Evolutionary conservation across 306 rosid genomes (phyloP).

Genomic region (Neltuma alba): DNA sequence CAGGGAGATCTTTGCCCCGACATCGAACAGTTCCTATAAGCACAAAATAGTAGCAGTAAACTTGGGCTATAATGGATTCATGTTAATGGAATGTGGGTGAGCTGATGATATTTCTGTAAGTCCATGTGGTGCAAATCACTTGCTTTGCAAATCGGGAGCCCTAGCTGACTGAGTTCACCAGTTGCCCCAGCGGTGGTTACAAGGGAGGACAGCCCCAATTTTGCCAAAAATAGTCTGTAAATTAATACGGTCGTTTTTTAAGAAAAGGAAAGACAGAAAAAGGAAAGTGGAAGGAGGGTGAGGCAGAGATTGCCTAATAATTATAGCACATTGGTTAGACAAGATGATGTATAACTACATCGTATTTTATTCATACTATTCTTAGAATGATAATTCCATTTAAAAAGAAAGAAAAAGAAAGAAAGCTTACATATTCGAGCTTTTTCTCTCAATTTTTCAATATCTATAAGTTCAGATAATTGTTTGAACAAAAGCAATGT

Average conservation of each 20-base stretch:
- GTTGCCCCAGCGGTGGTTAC: neutral
- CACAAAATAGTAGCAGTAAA: slow-evolving; percentile 20
- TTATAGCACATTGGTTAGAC: neutral
- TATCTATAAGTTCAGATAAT: neutral
- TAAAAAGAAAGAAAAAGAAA: too few relatives aligned
- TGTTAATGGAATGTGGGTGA: slow-evolving; percentile 24
- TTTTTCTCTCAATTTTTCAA: neutral
- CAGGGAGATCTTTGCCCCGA: slow-evolving; percentile 8
- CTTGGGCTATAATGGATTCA: slow-evolving; percentile 23
- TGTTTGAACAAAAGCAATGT: neutral
- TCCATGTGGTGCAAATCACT: slow-evolving; percentile 19
- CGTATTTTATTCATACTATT: neutral
- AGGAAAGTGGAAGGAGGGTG: neutral
- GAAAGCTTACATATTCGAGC: neutral
- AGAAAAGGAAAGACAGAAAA: neutral
- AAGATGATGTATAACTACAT: neutral
- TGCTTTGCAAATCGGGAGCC: slow-evolving; percentile 5
- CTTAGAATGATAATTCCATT: neutral
- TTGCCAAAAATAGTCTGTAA: slow-evolving; percentile 17
- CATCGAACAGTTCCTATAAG: slow-evolving; percentile 8
- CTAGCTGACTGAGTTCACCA: slow-evolving; percentile 1
- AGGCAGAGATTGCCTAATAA: slow-evolving; percentile 1
- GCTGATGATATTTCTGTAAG: slow-evolving; percentile 8
- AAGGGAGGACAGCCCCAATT: neutral
- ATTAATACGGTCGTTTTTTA: neutral